phyloP scores from a whole-genome alignment of 257 asterid species.

The Lycium ferocissimum region DNA sequence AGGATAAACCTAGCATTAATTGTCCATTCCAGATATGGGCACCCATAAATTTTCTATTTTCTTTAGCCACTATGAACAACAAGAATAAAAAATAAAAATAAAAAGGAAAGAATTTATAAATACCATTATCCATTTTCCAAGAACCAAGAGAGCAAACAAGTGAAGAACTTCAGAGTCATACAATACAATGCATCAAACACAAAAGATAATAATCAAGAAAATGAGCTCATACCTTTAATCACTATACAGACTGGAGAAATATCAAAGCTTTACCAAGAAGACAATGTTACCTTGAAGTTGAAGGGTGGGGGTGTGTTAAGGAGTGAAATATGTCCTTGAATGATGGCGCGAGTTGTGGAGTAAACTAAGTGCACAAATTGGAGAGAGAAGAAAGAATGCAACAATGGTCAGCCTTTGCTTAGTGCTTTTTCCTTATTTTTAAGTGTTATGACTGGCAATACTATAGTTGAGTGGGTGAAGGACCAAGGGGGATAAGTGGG shows the following conservation, averaged over 20 bases:
- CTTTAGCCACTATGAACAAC: background rate
- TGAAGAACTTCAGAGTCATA: background rate
- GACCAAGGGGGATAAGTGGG: too few species aligned
- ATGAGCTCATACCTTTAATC: background rate
- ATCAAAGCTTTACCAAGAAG: constrained; percentile 26
- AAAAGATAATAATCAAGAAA: background rate
- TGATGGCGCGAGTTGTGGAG: constrained; percentile 51
- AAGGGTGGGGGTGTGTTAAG: background rate
- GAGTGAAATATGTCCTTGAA: constrained; percentile 43
- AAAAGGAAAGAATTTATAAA: background rate
- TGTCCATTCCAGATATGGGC: constrained; percentile 13
- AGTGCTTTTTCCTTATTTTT: constrained; percentile 13
- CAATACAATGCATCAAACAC: background rate
- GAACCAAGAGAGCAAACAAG: background rate
- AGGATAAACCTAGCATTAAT: background rate
- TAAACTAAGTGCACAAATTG: constrained; percentile 21
- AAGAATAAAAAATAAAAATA: background rate
- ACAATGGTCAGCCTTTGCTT: constrained; percentile 17
- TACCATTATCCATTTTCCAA: background rate
- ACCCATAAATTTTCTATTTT: background rate
- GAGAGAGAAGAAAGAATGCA: constrained; percentile 33
- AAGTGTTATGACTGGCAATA: background rate
- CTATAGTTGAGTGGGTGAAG: background rate
- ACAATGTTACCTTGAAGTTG: constrained; percentile 35
- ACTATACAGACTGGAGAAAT: background rate